Base-by-base conservation (phyloP, 1,284 basidiomycete species). In the Fomitiporia mediterranea region DNA sequence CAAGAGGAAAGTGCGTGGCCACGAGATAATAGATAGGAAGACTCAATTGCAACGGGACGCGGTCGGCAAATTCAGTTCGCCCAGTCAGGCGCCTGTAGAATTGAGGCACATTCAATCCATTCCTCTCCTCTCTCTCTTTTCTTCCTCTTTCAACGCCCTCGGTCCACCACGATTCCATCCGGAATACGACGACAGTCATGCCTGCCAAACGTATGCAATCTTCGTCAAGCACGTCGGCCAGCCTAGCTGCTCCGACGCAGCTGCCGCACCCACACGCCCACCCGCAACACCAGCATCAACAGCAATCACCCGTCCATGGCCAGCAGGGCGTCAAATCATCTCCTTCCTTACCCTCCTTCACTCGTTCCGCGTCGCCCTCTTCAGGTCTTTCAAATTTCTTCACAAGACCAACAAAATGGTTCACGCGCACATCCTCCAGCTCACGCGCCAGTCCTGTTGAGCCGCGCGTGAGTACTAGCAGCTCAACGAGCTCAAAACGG, bases 391-490 rank as follows among this genome's bases (percentile, higher is more conserved):
- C 72, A 11, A 68, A 71, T 11, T 71, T 80, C 55, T 67, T 80
- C 48, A 70, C 76, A 34, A 77, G 74, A 53, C 72, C 77, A 32
- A 71, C 76, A 0, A 76, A 72, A 64, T 80, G 77, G 77, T 79
- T 80, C 56, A 66, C 68, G 1, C 68, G 73, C 32, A 74, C 69
- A 55, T 64, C 70, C 5, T 66, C 70, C 8, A 74, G 79, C 58
- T 60, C 71, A 34, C 69, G 72, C 19, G 50, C 63, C n/a, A 53
- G 67, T 32, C 69, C 74, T 21, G 71, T 70, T 28, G 71, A 79
- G 60, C 76, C 83, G 1, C 74, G 84, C 58, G 64, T 78, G 1
- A 84, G 82, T 60, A 74, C 74, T 30, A 81, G 80, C 62, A 64
- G 67, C 53, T 52, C 58, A 13, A 37, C 46, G 37, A 53, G 44